Evolutionary conservation across 2,329 filamentous ascomycete genomes (phyloP).

Genomic region (Akanthomyces lecanii): DNA sequence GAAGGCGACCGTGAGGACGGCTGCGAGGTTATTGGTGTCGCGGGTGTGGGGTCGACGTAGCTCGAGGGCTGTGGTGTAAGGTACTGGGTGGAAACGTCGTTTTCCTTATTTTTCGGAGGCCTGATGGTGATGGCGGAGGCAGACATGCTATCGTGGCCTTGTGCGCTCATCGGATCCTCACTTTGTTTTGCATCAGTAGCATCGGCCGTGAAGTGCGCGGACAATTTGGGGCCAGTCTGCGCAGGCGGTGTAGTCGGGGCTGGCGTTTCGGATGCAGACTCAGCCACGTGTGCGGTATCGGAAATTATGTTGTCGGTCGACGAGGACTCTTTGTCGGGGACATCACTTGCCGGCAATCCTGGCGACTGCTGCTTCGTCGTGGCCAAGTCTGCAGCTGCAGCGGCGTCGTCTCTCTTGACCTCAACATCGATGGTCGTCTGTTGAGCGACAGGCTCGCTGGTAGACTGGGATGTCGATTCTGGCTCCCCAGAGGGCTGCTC

Average conservation of each 20-base stretch:
- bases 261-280: neutral
- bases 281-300: neutral
- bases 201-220: neutral
- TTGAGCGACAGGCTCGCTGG: slow-evolving; percentile 1
- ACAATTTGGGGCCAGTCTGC: slow-evolving; percentile 4
- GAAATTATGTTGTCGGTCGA: neutral
- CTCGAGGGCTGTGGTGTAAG: slow-evolving; percentile 44
- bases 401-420: neutral
- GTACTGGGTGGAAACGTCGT: slow-evolving; percentile 37
- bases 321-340: neutral
- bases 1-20: slow-evolving; percentile 57
- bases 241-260: slow-evolving; percentile 15
- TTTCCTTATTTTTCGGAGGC: slow-evolving; percentile 38
- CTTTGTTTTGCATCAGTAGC: neutral
- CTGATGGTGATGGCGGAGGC: slow-evolving; percentile 48
- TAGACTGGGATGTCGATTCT: slow-evolving; percentile 2
- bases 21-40: slow-evolving; percentile 51
- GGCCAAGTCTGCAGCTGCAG: neutral
- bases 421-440: neutral
- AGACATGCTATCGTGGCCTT: slow-evolving; percentile 33
- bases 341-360: neutral
- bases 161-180: neutral
- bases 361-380: too few relatives aligned
- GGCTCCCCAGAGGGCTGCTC: slow-evolving; percentile 12
- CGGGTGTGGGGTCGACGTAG: slow-evolving; percentile 56